Evolutionary conservation across 441 rosid genomes (phyloP), one percentile per base, ranked within the genome.

Genomic region (Syzygium malaccense): DNA sequence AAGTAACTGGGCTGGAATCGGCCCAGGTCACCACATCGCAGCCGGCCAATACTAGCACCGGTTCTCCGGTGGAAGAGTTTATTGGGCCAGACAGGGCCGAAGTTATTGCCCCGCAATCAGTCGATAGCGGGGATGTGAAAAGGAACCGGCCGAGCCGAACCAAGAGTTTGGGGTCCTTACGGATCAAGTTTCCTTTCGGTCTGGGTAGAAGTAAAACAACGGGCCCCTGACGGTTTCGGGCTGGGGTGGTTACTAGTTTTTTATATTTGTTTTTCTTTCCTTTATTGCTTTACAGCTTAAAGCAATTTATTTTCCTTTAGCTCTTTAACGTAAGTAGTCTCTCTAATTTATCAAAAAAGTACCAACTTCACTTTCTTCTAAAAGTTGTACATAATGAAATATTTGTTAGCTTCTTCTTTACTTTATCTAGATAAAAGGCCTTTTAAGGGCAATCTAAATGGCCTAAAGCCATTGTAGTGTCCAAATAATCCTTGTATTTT

Each of bases 111-210:
- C 23, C 8, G 56, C 56, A 18, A 20, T 2, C 8, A 18, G 9
- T 55, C 20, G 23, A 55, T 55, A 6, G 56, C 6, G 6, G 3
- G 8, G 56, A 20, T 55, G 56, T 55, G 19, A 57, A 25, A 54
- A 23, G 4, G 28, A 57, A 2, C 62, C 12, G 1, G 14, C 62
- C 14, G 1, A 57, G 0, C 3, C 14, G 14, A 57, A 0, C 12
- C n/a, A 25, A 25, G 0, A 57, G 62, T 25, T 10, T 57, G 28
- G n/a, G 28, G 62, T 4, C 6, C 10, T 57, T 25, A 0, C 0
- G 1, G 62, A 13, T 57, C 1, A 57, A 57, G 6, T 10, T 57
- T 25, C 2, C 62, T 9, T 25, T 57, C 28, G 6, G 1, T 10
- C 4, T 57, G 6, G 3, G 62, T 57, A 8, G 62, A 57, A 57